Evolutionary conservation across 345 rosid genomes (phyloP).

Genomic region (Citrus sp.): DNA sequence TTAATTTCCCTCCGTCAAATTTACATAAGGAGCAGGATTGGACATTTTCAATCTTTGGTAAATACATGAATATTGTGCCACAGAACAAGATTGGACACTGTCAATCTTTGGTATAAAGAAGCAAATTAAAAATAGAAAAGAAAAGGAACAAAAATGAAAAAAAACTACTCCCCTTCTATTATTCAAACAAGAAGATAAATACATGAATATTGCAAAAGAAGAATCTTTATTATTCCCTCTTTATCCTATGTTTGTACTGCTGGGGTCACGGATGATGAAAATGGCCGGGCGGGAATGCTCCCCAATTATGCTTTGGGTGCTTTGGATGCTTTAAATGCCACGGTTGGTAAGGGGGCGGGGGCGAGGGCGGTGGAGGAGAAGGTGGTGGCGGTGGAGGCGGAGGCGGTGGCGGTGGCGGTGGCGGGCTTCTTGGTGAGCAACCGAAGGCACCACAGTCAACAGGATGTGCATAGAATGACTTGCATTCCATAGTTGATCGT

Average conservation of each 20-base stretch:
- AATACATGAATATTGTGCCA: too few species aligned
- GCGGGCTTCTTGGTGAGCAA: constrained; percentile 39
- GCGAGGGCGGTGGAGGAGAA: constrained; percentile 8
- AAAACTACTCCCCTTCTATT: neutral
- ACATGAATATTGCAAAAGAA: neutral
- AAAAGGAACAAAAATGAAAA: too few species aligned
- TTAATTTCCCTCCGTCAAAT: neutral
- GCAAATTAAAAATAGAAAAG: neutral
- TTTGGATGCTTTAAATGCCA: too few species aligned
- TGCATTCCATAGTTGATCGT: constrained; percentile 57
- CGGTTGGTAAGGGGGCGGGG: neutral
- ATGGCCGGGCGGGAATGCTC: neutral
- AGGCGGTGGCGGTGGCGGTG: constrained; percentile 15
- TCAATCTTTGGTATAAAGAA: neutral
- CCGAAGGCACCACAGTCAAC: constrained; percentile 50
- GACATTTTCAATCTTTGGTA: neutral
- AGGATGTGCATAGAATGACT: constrained; percentile 48
- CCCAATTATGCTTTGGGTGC: neutral
- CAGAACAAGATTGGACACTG: neutral
- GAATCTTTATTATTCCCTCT: neutral
- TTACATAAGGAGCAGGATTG: neutral
- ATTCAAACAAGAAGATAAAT: neutral
- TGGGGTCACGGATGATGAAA: constrained; percentile 14
- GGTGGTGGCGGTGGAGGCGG: constrained; percentile 8
- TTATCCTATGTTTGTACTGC: neutral